Percentiles rank a stretch among this genome's conserved stretches.
Conservation (phyloP, 1,139 yeast genomes). For the Wickerhamiella pararugosa region DNA sequence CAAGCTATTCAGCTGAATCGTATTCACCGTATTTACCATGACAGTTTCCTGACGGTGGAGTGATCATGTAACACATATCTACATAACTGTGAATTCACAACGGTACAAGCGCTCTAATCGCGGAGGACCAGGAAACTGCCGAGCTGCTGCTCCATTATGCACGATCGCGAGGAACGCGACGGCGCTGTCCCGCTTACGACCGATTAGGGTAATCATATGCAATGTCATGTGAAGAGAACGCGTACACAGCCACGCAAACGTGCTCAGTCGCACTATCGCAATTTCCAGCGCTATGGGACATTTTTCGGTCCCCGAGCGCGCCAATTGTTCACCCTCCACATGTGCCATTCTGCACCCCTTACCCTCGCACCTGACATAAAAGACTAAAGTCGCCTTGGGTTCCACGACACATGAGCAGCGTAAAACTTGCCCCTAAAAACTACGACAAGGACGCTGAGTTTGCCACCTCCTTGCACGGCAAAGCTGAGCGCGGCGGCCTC, state of each 20-base stretch:
- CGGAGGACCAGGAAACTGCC: no score
- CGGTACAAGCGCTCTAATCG: no score
- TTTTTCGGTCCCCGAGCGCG: not conserved
- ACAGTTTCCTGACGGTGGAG: no score
- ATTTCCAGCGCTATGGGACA: not conserved
- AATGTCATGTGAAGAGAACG: slow-evolving; percentile 6
- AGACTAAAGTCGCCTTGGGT: slow-evolving; percentile 9
- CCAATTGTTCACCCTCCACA: not conserved
- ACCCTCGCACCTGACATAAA: slow-evolving; percentile 2
- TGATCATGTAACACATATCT: no score
- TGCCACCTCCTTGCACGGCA: slow-evolving; percentile 77
- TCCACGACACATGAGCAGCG: not conserved
- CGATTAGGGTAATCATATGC: no score
- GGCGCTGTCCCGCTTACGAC: no score
- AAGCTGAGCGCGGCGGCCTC: slow-evolving; percentile 52
- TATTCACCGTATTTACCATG: no score
- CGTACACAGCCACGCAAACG: not conserved
- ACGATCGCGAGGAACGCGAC: no score
- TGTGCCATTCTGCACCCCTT: not conserved
- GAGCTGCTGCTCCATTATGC: no score
- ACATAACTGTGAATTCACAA: no score
- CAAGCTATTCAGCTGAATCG: no score
- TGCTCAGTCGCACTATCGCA: not conserved
- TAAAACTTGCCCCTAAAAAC: slow-evolving; percentile 27
- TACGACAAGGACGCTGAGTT: slow-evolving; percentile 36